Evolutionary conservation across 495 filamentous ascomycete species (phyloP).

Genomic region (Aspergillus heteromorphus): DNA sequence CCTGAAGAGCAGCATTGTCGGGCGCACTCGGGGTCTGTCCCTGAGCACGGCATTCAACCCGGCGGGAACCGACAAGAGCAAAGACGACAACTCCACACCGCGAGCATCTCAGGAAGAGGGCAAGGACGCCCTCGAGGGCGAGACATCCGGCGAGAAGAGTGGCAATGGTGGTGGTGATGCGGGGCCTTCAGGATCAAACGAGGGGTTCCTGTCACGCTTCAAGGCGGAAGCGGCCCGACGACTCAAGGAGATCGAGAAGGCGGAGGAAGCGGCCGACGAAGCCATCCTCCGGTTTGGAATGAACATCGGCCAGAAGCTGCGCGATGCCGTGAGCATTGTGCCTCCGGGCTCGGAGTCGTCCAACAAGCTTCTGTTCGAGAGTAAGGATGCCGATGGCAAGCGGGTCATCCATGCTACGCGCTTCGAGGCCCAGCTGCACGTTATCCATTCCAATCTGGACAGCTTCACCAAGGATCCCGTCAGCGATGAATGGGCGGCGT

Average conservation of each 20-base stretch:
- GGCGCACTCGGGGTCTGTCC: conserved; percentile 67
- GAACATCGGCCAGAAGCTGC: conserved; percentile 85
- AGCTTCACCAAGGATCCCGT: conserved; percentile 80
- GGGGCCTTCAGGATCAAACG: conserved; percentile 25
- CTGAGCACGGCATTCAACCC: conserved; percentile 44
- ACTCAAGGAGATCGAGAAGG: conserved; percentile 85
- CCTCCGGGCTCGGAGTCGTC: conserved; percentile 51
- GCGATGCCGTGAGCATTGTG: conserved; percentile 84
- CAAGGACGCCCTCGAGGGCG: conserved; percentile 42
- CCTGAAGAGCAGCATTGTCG: conserved; percentile 62
- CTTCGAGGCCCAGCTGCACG: conserved; percentile 92
- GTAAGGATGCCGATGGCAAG: conserved; percentile 83
- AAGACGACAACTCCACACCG: conserved; percentile 34
- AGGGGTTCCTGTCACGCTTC: conserved; percentile 78
- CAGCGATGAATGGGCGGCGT: conserved; percentile 67
- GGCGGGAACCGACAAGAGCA: conserved; percentile 19
- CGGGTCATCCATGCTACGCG: conserved; percentile 87
- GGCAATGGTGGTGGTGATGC: neutral
- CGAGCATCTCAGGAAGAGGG: conserved; percentile 36
- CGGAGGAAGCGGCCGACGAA: conserved; percentile 96
- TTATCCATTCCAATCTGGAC: conserved; percentile 80
- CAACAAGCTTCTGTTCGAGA: conserved; percentile 73
- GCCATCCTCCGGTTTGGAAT: conserved; percentile 88
- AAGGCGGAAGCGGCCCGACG: conserved; percentile 75
- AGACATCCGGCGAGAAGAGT: conserved; percentile 1